Evolutionary conservation across 805 yeast species (phyloP), one percentile per base, ranked within the genome.

Genomic region (Starmerella bombi): DNA sequence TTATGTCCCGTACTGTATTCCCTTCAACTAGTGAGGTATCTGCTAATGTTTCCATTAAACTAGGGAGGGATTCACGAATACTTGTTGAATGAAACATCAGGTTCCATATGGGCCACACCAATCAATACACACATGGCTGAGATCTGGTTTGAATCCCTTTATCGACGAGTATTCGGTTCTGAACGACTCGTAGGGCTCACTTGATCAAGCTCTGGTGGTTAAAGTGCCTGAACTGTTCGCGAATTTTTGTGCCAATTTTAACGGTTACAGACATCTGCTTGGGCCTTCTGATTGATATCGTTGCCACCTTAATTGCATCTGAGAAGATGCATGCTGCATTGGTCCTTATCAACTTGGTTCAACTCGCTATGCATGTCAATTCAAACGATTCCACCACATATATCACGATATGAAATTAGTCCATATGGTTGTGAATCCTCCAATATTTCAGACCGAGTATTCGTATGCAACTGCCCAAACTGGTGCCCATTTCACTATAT

Each of bases 91-190:
- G n/a, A n/a, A n/a, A n/a, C n/a, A n/a, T n/a, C n/a, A n/a, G n/a
- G n/a, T n/a, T n/a, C n/a, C n/a, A n/a, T n/a, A n/a, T n/a, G n/a
- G n/a, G n/a, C n/a, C n/a, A n/a, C n/a, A n/a, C n/a, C n/a, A n/a
- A n/a, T n/a, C n/a, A n/a, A n/a, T n/a, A n/a, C n/a, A n/a, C n/a
- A n/a, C n/a, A n/a, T n/a, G n/a, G n/a, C n/a, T n/a, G n/a, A n/a
- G n/a, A n/a, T n/a, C n/a, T n/a, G n/a, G n/a, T n/a, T n/a, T n/a
- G n/a, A n/a, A n/a, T 6, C 40, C 16, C 15, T 52, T 31, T 36
- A 56, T 52, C 43, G 53, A 52, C 29, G 48, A 44, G 23, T 38
- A 42, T 14, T 38, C 48, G 8, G 48, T 36, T 7, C 20, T 50
- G 12, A 42, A 41, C 36, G 48, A 46, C 35, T 16, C 25, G 15